Evolutionary conservation across 306 rosid genomes (phyloP).

Genomic region (Cicer yamashitae): DNA sequence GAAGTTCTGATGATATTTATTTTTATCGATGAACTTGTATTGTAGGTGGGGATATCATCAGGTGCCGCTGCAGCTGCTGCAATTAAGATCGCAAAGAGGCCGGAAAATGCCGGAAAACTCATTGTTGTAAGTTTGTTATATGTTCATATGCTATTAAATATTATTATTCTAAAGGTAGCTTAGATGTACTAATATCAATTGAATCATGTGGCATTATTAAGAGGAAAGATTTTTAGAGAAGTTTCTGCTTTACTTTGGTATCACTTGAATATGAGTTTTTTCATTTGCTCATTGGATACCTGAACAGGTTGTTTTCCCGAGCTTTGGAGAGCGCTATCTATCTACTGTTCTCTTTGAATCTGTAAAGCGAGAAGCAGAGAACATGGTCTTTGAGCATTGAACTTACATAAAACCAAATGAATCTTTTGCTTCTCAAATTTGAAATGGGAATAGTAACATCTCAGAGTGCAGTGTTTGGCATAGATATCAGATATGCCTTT

Average conservation of each 20-base stretch:
- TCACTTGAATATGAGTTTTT: background rate
- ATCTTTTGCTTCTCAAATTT: constrained; percentile 26
- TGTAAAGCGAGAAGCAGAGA: constrained; percentile 70
- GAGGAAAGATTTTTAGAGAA: background rate
- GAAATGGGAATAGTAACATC: constrained; percentile 23
- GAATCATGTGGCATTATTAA: background rate
- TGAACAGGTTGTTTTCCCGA: constrained; percentile 53
- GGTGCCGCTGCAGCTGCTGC: constrained; percentile 97
- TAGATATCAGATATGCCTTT: constrained; percentile 2
- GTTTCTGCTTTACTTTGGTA: constrained; percentile 6
- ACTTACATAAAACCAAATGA: constrained; percentile 11
- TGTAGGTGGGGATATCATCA: constrained; percentile 95
- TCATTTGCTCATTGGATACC: background rate
- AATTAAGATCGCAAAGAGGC: constrained; percentile 76
- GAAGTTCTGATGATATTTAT: constrained; percentile 2
- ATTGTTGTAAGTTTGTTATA: constrained; percentile 74
- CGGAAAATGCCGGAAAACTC: constrained; percentile 92
- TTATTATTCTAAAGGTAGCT: constrained; percentile 11
- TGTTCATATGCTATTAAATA: constrained; percentile 2
- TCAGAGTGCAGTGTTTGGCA: constrained; percentile 25
- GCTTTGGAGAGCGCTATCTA: constrained; percentile 93
- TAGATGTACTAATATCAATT: constrained; percentile 8
- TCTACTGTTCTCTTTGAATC: constrained; percentile 77
- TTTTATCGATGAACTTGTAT: constrained; percentile 28
- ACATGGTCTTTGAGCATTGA: constrained; percentile 60